Conservation (phyloP, 306 rosid genomes). For the Crotalaria pallida region DNA sequence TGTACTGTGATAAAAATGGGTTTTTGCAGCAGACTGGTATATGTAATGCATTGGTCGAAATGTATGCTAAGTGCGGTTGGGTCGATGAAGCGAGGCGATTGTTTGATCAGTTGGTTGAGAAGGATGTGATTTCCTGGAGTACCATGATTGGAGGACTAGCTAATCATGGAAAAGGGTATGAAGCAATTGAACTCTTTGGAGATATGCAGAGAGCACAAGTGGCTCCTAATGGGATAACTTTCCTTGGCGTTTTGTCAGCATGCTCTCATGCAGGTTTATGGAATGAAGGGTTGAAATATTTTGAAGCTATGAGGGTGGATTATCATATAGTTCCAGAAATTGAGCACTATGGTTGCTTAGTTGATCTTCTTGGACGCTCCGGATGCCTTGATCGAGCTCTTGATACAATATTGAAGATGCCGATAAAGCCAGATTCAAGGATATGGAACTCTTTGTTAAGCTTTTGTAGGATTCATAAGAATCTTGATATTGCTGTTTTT, state of each 20-base stretch:
- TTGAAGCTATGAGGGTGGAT: slow-evolving; percentile 46
- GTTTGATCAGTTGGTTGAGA: slow-evolving; percentile 43
- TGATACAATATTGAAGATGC: slow-evolving; percentile 51
- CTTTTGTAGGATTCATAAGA: slow-evolving; percentile 60
- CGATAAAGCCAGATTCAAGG: slow-evolving; percentile 62
- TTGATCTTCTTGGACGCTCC: slow-evolving; percentile 77
- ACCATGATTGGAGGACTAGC: slow-evolving; percentile 71
- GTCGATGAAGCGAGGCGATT: slow-evolving; percentile 51
- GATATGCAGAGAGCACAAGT: slow-evolving; percentile 44
- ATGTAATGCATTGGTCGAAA: slow-evolving; percentile 70
- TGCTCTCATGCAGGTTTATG: slow-evolving; percentile 72
- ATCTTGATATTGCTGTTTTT: slow-evolving; percentile 53
- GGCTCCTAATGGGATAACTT: slow-evolving; percentile 64
- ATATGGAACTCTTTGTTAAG: slow-evolving; percentile 82
- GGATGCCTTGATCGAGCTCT: slow-evolving; percentile 66
- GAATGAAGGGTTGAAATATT: slow-evolving; percentile 56
- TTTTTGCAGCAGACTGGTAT: slow-evolving; percentile 32
- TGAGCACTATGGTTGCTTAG: slow-evolving; percentile 77
- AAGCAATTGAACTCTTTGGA: slow-evolving; percentile 56
- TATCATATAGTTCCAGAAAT: slow-evolving; percentile 44
- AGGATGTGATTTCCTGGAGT: slow-evolving; percentile 85
- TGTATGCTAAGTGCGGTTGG: slow-evolving; percentile 80
- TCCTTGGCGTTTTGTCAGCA: slow-evolving; percentile 66
- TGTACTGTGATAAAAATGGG: slow-evolving; percentile 42
- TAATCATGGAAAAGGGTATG: slow-evolving; percentile 56